phyloP scores from a whole-genome alignment of 352 stramenopile genomes.

The Phytophthora ohioensis region DNA sequence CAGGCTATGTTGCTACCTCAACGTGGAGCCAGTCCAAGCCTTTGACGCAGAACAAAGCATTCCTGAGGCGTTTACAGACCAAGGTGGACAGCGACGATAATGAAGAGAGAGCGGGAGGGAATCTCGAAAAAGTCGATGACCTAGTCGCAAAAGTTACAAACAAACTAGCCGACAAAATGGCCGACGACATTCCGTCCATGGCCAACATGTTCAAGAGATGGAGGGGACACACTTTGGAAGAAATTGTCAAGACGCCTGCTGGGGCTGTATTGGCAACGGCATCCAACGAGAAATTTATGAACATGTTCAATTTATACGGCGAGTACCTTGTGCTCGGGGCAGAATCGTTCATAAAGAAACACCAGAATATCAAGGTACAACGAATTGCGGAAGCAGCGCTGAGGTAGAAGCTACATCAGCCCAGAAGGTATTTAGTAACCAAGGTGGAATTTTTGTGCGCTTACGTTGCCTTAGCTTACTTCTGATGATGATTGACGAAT shows the following conservation, averaged over 20 bases:
- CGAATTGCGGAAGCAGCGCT: not conserved
- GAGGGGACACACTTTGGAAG: not conserved
- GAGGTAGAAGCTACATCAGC: not conserved
- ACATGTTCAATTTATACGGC: constrained; percentile 13
- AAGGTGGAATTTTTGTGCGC: too few species aligned
- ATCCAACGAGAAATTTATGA: constrained; percentile 5
- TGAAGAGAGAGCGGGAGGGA: constrained; percentile 13
- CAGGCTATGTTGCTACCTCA: not conserved
- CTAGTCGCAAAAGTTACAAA: not conserved
- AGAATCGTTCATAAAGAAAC: not conserved
- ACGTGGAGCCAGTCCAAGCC: not conserved
- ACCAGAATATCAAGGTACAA: not conserved
- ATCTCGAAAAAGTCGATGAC: constrained; percentile 17
- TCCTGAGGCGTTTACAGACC: not conserved
- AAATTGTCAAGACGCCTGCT: constrained; percentile 7
- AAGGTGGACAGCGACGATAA: not conserved
- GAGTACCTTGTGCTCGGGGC: not conserved
- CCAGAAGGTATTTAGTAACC: not conserved
- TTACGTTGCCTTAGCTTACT: too few species aligned
- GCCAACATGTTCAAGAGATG: constrained; percentile 15
- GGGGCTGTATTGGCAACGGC: not conserved
- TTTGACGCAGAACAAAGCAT: not conserved
- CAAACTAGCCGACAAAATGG: constrained; percentile 8
- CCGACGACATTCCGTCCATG: constrained; percentile 3
- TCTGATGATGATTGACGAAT: too few species aligned